Evolutionary conservation across 306 rosid species (phyloP), one percentile per base, ranked within the genome.

Genomic region (Cucumis melo): DNA sequence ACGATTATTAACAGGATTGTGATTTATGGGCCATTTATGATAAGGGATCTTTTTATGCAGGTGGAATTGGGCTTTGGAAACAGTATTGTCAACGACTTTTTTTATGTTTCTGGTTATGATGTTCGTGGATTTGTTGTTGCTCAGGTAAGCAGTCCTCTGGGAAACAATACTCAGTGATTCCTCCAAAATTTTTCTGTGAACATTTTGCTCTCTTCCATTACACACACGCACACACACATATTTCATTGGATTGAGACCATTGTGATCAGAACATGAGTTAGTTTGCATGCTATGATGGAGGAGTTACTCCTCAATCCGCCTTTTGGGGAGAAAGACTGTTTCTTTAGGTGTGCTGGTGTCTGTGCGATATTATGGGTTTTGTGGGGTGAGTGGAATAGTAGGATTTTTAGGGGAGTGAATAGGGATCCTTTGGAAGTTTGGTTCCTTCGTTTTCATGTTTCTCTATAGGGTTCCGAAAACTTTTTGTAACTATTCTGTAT

Each of bases 1-100:
- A 38, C 65, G 46, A 61, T 79, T 36, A 72, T 63, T 81, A 57
- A 65, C 55, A 64, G 54, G 64, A 74, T 61, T 79, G 63, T 64
- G 63, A 73, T 70, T 39, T 38, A 65, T 80, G 80, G 68, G 62
- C 27, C 75, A 74, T 74, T 81, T 80, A 61, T 50, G 64, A 73
- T 39, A 61, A 65, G 71, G 55, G 23, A 68, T 75, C 59, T 75
- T 62, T 62, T 82, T 57, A 84, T 84, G 84, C 97, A 95, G 99
- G 91, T 95, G 80, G 89, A 90, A 62, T 74, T 95, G 83, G 92
- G 97, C 58, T 92, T 95, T 81, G 98, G 97, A 80, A 95, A 95
- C 72, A 82, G 82, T 32, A 41, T 83, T 46, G 87, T 86, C 63
- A 91, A 85, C 36, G 93, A 92, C 63, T 80, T 88, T 79, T 90